phyloP scores from a whole-genome alignment of 2,329 filamentous ascomycete species.

The Trichoderma semiorbis region DNA sequence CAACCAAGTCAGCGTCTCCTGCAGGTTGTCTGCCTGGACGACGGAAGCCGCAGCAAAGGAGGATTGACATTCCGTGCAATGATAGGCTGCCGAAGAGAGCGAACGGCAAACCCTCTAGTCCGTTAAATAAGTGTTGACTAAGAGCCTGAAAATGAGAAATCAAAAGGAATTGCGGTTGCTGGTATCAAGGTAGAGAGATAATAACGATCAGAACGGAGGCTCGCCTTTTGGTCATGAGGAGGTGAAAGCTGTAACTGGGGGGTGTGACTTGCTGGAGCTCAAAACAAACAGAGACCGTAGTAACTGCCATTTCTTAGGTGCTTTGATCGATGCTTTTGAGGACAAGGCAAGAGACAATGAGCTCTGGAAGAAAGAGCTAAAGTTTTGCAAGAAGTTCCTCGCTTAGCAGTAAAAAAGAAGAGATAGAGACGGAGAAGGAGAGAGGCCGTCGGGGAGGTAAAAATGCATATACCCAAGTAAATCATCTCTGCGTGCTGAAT shows the following conservation, averaged over 20 bases:
- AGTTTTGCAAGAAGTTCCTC: not conserved
- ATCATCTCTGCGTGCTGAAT: not conserved
- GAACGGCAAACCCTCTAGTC: not conserved
- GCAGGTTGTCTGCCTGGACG: conserved; percentile 1
- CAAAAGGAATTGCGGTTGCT: not conserved
- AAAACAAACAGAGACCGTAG: not conserved
- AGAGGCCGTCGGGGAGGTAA: not conserved
- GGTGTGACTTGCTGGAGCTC: not conserved
- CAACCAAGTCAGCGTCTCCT: not conserved
- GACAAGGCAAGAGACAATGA: not conserved
- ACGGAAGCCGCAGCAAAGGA: conserved; percentile 16
- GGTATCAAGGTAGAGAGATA: conserved; percentile 4
- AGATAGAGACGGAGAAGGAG: rapidly evolving
- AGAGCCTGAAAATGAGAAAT: conserved; percentile 9
- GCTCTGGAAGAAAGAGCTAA: not conserved
- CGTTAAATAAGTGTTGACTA: conserved; percentile 15
- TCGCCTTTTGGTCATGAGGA: not conserved
- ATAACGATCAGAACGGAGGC: not conserved
- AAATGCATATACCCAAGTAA: not conserved
- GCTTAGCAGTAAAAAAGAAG: not conserved
- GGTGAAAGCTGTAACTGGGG: not conserved
- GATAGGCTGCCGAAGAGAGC: not conserved
- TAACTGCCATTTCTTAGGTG: not conserved
- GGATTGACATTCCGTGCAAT: conserved; percentile 16
- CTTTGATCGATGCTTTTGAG: not conserved